These are phyloP conservation scores for Asclepias syriaca DNA, from an alignment of 257 asterid genomes.

Conservation along the genomic window DNA sequence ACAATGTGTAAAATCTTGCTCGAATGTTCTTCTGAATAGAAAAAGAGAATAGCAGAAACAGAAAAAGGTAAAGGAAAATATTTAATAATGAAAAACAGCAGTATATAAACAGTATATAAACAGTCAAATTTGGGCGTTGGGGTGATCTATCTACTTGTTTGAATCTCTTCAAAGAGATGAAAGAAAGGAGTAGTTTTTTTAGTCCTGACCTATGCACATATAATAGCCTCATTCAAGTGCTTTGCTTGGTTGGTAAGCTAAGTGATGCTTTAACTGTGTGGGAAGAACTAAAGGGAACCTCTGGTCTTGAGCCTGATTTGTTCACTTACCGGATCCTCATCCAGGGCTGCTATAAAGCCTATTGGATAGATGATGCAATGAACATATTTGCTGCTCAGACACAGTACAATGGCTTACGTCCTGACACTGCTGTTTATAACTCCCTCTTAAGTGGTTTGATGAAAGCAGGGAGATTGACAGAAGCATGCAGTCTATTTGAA, in stretches of 20 bases:
- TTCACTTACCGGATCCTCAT: slow-evolving; percentile 77
- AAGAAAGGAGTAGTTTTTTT: slow-evolving; percentile 48
- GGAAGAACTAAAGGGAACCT: slow-evolving; percentile 84
- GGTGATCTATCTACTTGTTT: slow-evolving; percentile 62
- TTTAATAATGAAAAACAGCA: too few relatives aligned
- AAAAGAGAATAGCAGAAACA: too few relatives aligned
- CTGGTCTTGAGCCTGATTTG: slow-evolving; percentile 77
- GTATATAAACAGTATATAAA: too few relatives aligned
- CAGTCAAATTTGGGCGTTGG: slow-evolving; percentile 74
- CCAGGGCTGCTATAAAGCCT: slow-evolving; percentile 78
- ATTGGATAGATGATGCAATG: slow-evolving; percentile 55
- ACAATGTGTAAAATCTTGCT: too few relatives aligned
- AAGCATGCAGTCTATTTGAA: slow-evolving; percentile 82
- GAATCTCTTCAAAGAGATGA: slow-evolving; percentile 84
- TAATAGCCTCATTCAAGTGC: slow-evolving; percentile 79
- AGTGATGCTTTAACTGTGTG: slow-evolving; percentile 74
- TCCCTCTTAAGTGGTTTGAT: slow-evolving; percentile 80
- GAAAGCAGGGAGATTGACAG: slow-evolving; percentile 66
- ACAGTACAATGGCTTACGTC: slow-evolving; percentile 62
- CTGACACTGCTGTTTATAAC: slow-evolving; percentile 65
- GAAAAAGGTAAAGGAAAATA: too few relatives aligned
- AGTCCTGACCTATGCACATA: slow-evolving; percentile 82
- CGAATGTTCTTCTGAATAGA: too few relatives aligned
- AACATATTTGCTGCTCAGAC: slow-evolving; percentile 68
- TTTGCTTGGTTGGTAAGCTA: slow-evolving; percentile 77